Evolutionary conservation across 1,284 basidiomycete species (phyloP).

Genomic region (Leccinum fuscescens): DNA sequence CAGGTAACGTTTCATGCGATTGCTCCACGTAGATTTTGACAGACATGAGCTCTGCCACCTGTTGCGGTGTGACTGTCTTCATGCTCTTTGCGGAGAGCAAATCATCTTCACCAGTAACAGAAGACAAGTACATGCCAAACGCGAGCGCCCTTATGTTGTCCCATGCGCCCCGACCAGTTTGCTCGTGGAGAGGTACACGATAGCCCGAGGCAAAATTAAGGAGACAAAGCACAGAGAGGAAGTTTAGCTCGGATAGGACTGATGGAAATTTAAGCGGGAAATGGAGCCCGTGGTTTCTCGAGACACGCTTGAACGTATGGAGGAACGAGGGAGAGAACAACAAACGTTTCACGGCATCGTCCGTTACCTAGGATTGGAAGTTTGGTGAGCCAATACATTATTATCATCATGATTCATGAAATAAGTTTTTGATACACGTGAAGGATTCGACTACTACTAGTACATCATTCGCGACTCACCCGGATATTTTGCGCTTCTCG

Average conservation of each 20-base stretch:
- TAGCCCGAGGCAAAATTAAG: conserved; percentile 83
- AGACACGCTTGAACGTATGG: conserved; percentile 60
- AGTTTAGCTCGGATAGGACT: conserved; percentile 66
- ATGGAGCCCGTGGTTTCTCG: conserved; percentile 61
- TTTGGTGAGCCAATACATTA: conserved; percentile 15
- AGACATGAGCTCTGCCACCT: conserved; percentile 72
- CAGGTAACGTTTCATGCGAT: conserved; percentile 67
- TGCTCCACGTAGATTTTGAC: conserved; percentile 69
- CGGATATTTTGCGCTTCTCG: conserved; percentile 43
- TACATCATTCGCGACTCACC: conserved; percentile 31
- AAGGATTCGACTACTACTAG: neutral
- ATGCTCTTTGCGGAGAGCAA: conserved; percentile 70
- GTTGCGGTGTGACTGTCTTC: conserved; percentile 46
- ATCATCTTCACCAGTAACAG: conserved; percentile 53
- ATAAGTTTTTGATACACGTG: conserved; percentile 1
- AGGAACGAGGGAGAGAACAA: conserved; percentile 65
- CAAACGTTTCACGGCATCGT: conserved; percentile 56
- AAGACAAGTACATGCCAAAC: conserved; percentile 69
- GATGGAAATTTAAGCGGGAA: conserved; percentile 77
- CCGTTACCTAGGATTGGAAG: conserved; percentile 47
- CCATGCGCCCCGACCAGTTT: conserved; percentile 75
- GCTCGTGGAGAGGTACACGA: conserved; percentile 64
- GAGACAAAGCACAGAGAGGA: conserved; percentile 68
- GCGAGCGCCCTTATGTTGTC: conserved; percentile 74
- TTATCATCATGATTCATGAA: neutral